Evolutionary conservation across 441 rosid genomes (phyloP).

Genomic region (Euphorbia celastroides): DNA sequence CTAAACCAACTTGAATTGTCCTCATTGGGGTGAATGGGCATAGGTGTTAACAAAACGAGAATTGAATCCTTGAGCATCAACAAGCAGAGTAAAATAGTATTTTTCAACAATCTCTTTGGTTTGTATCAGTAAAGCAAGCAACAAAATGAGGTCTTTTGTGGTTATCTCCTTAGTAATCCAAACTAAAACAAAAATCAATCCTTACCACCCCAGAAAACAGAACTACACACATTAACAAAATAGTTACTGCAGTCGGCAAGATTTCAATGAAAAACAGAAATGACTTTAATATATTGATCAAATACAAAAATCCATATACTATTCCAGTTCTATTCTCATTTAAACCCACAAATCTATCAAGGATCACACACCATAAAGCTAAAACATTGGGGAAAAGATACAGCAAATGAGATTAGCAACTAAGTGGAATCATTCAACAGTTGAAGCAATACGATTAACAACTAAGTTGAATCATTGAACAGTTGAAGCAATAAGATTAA

Average conservation of each 20-base stretch:
- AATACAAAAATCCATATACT: not conserved
- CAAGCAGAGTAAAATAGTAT: not conserved
- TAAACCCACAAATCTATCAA: not conserved
- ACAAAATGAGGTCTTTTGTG: not conserved
- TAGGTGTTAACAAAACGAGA: not conserved
- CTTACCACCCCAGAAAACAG: not conserved
- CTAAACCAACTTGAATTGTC: not conserved
- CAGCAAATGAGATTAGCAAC: not conserved
- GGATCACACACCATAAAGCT: not conserved
- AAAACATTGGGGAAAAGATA: too few species aligned
- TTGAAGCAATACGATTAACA: too few species aligned
- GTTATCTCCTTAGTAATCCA: not conserved
- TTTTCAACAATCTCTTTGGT: not conserved
- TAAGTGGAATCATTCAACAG: not conserved
- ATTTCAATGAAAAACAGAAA: not conserved
- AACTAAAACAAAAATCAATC: not conserved
- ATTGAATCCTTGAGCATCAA: not conserved
- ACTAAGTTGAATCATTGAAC: too few species aligned
- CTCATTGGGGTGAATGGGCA: not conserved
- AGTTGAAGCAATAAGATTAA: too few species aligned
- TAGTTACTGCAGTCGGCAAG: not conserved
- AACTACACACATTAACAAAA: not conserved
- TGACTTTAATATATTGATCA: not conserved
- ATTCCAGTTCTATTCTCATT: not conserved
- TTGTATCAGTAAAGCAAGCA: not conserved